Evolutionary conservation across 305 asterid genomes (phyloP).

Genomic region (Fraxinus albicans): DNA sequence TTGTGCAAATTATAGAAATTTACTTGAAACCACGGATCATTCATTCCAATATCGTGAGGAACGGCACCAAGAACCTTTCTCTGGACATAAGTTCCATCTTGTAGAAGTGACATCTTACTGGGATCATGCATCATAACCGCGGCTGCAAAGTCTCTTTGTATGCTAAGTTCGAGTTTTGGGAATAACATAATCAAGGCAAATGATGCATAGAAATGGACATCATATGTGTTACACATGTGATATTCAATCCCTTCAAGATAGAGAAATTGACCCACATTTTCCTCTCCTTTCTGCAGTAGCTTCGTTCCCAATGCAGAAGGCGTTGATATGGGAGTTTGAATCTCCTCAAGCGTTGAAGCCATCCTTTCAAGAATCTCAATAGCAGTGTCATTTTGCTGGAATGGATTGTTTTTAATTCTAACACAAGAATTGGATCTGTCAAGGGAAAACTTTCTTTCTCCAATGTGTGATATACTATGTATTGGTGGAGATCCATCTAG

Average conservation of each 20-base stretch:
- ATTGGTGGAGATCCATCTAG: constrained; percentile 86
- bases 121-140: constrained; percentile 99
- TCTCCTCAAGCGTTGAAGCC: constrained; percentile 61
- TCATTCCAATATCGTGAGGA: constrained; percentile 96
- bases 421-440: constrained; percentile 41
- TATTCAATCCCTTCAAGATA: constrained; percentile 96
- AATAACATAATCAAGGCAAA: constrained; percentile 72
- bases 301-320: constrained; percentile 74
- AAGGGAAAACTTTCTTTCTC: constrained; percentile 59
- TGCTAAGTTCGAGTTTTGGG: constrained; percentile 88
- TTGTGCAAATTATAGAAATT: constrained; percentile 73
- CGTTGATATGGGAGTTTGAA: constrained; percentile 53
- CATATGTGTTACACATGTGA: constrained; percentile 91
- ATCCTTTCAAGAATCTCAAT: constrained; percentile 71
- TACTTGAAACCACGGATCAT: constrained; percentile 94
- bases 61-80: constrained; percentile 91
- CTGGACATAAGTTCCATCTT: constrained; percentile 60
- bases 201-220: constrained; percentile 91
- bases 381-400: constrained; percentile 60
- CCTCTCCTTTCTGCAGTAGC: constrained; percentile 73
- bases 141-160: constrained; percentile 91
- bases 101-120: constrained; percentile 50
- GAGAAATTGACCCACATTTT: constrained; percentile 84
- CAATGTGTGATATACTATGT: constrained; percentile 55
- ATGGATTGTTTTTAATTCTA: constrained; percentile 15